Evolutionary conservation across 331 rosid genomes (phyloP).

Genomic region (Acacia concinna): DNA sequence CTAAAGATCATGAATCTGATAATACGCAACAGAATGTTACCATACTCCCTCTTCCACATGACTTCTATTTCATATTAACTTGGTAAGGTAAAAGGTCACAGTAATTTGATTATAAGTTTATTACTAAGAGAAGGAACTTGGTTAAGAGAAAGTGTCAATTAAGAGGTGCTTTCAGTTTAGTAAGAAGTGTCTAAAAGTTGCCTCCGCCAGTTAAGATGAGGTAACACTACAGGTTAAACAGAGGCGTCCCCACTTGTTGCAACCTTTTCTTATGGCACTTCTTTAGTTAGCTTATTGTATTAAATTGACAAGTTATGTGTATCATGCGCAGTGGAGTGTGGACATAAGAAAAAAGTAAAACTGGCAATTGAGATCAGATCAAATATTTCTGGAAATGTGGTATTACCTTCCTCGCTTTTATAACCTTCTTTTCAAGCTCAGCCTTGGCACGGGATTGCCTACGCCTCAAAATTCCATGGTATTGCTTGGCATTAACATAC

Average conservation of each 20-base stretch:
- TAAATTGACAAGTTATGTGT: neutral
- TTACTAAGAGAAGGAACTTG: neutral
- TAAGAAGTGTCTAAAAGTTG: neutral
- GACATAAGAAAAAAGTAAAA: neutral
- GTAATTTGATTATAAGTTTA: neutral
- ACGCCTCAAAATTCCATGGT: constrained; percentile 56
- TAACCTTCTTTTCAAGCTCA: constrained; percentile 37
- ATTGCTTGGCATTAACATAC: constrained; percentile 55
- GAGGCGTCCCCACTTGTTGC: neutral
- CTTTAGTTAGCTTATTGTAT: neutral
- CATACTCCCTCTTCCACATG: neutral
- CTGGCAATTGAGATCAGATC: neutral
- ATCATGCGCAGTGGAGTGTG: neutral
- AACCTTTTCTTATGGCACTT: neutral
- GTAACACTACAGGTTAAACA: neutral
- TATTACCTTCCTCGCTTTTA: constrained; percentile 45
- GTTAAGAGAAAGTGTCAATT: neutral
- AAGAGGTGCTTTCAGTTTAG: neutral
- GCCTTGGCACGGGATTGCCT: constrained; percentile 54
- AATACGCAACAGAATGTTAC: neutral
- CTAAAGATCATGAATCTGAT: neutral
- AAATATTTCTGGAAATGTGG: neutral
- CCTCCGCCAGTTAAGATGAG: neutral
- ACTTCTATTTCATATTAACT: too few species aligned
- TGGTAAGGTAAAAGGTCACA: neutral